Percentiles rank a stretch among this genome's conserved stretches.
Evolutionary conservation across 202 grass and related monocot species (phyloP).

Genomic region (Digitaria exilis): DNA sequence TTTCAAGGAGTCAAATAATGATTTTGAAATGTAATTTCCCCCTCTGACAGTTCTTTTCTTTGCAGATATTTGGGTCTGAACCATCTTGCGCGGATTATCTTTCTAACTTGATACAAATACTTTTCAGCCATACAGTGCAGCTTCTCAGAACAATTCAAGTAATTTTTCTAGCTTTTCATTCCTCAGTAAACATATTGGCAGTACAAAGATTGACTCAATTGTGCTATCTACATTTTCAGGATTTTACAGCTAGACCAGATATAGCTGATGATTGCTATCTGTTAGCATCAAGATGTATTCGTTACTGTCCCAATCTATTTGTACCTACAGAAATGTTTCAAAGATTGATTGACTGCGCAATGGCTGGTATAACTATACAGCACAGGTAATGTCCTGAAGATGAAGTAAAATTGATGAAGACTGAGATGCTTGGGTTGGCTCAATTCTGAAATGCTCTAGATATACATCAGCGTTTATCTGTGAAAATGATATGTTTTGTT

Average conservation of each 20-base stretch:
- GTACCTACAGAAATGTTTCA: constrained; percentile 76
- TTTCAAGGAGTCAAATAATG: constrained; percentile 15
- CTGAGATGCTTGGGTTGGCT: constrained; percentile 8
- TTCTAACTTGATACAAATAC: constrained; percentile 81
- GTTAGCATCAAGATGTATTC: constrained; percentile 94
- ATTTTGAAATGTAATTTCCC: constrained; percentile 16
- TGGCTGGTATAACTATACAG: constrained; percentile 94
- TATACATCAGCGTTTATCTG: background rate
- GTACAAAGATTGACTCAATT: constrained; percentile 21
- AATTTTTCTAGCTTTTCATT: constrained; percentile 39
- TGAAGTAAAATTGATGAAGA: constrained; percentile 11
- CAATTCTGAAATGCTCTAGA: background rate
- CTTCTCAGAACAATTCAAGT: constrained; percentile 88
- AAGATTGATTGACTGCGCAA: constrained; percentile 82
- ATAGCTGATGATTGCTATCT: constrained; percentile 98
- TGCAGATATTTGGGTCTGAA: constrained; percentile 97
- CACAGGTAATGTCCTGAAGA: constrained; percentile 66
- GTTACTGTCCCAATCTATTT: constrained; percentile 93
- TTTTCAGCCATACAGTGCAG: constrained; percentile 84
- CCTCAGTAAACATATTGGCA: constrained; percentile 14
- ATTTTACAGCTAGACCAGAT: constrained; percentile 98
- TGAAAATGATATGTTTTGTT: constrained; percentile 22
- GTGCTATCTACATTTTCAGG: constrained; percentile 52
- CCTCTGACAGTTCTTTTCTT: constrained; percentile 45
- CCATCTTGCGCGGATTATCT: constrained; percentile 74